Evolutionary conservation across 805 yeast species (phyloP).

Genomic region (Ogataea henricii): DNA sequence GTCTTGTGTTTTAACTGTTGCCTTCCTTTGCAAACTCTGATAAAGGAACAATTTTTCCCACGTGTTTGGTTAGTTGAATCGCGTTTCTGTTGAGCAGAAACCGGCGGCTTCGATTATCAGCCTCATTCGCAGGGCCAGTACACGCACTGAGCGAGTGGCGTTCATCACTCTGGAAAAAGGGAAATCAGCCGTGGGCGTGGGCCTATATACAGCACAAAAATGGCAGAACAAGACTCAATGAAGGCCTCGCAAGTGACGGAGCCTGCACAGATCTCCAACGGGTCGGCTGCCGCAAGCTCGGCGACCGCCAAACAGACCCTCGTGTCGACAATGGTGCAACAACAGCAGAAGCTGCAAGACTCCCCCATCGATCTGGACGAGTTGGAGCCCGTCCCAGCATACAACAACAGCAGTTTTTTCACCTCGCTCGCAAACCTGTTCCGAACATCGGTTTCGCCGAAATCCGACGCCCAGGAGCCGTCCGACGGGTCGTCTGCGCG

Average conservation of each 20-base stretch:
- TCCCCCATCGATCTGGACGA: slow-evolving; percentile 7
- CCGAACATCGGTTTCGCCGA: slow-evolving; percentile 23
- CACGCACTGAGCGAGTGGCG: not conserved
- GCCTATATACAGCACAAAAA: not conserved
- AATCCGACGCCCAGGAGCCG: slow-evolving; percentile 9
- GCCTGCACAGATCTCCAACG: slow-evolving; percentile 7
- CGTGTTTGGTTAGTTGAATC: not conserved
- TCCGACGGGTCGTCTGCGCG: slow-evolving; percentile 3
- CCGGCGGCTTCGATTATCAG: not conserved
- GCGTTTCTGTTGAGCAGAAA: not conserved
- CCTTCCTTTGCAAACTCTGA: not conserved
- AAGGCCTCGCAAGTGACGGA: slow-evolving; percentile 16
- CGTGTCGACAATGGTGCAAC: slow-evolving; percentile 15
- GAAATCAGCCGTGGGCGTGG: slow-evolving; percentile 1
- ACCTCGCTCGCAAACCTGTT: slow-evolving; percentile 23
- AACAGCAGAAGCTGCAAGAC: slow-evolving; percentile 10
- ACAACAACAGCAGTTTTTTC: slow-evolving; percentile 21
- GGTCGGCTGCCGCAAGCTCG: slow-evolving; percentile 3
- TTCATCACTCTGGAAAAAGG: not conserved
- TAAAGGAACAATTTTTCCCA: not conserved
- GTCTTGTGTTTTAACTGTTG: not conserved
- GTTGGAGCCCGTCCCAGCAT: slow-evolving; percentile 21
- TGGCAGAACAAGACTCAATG: slow-evolving; percentile 12
- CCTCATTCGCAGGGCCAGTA: not conserved
- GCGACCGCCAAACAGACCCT: slow-evolving; percentile 10